A percentile compares a stretch with the other conserved stretches of the same genome.
phyloP scores from a whole-genome alignment of 2,329 filamentous ascomycete species.

The Pleomassaria siparia region DNA sequence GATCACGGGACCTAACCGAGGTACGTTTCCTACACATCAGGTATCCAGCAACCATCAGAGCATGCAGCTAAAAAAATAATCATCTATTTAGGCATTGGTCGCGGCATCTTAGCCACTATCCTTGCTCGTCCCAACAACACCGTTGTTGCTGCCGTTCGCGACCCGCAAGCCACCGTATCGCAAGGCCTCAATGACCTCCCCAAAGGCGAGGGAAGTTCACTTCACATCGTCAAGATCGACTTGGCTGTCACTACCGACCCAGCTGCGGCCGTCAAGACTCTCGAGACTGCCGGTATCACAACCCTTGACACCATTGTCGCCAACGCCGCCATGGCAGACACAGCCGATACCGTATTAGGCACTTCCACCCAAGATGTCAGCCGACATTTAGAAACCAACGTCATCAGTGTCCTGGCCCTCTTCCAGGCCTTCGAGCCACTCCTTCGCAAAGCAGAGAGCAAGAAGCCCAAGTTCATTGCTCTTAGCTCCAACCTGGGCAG shows the following conservation, averaged over 20 bases:
- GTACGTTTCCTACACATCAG: neutral
- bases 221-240: constrained; percentile 8
- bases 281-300: constrained; percentile 1
- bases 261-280: neutral
- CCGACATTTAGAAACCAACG: constrained; percentile 48
- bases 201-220: neutral
- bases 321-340: constrained; percentile 4
- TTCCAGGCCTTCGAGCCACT: constrained; percentile 43
- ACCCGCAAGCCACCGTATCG: constrained; percentile 3
- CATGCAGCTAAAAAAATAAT: neutral
- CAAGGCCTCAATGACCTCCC: constrained; percentile 2
- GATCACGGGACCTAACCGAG: constrained; percentile 8
- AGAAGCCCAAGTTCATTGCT: constrained; percentile 15
- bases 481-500: constrained; percentile 12
- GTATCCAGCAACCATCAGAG: neutral
- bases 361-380: constrained; percentile 42
- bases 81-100: constrained; percentile 7
- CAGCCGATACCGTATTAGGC: neutral
- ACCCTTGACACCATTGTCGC: constrained; percentile 5
- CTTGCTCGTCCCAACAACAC: constrained; percentile 4
- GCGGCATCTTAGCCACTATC: constrained; percentile 2
- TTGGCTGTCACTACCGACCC: constrained; percentile 1
- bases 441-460: constrained; percentile 25
- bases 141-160: constrained; percentile 8
- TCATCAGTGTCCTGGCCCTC: constrained; percentile 30